A percentile compares a stretch with the other conserved stretches of the same genome.
These are phyloP conservation scores for Nakaseomyces delphensis DNA, from an alignment of 1,139 yeast species.

Conservation along the genomic window DNA sequence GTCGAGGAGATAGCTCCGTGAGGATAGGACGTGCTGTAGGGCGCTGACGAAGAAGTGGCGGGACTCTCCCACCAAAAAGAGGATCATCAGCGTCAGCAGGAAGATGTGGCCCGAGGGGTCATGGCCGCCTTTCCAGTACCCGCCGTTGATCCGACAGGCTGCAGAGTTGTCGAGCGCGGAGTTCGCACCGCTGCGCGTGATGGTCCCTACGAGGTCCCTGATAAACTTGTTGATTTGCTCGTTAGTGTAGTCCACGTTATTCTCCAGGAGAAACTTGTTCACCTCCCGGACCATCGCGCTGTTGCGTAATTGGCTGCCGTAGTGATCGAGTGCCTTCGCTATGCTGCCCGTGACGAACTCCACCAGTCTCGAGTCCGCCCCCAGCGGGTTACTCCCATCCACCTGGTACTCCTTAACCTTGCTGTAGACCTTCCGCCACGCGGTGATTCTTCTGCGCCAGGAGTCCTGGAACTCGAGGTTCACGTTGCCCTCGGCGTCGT, in stretches of 20 bases:
- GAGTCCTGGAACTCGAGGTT: constrained; percentile 23
- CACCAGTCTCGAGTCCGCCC: constrained; percentile 3
- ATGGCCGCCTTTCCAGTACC: constrained; percentile 85
- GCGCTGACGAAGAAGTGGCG: constrained; percentile 1
- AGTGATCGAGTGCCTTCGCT: constrained; percentile 1
- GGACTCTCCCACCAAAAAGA: constrained; percentile 59
- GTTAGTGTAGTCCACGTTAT: constrained; percentile 1
- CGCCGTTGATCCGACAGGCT: constrained; percentile 53
- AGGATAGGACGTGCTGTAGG: not conserved
- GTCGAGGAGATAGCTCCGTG: not conserved
- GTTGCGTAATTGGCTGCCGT: constrained; percentile 8
- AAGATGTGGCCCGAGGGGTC: constrained; percentile 96
- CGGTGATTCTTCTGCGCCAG: constrained; percentile 13
- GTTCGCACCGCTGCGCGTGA: not conserved
- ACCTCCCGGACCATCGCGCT: not conserved
- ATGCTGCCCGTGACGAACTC: constrained; percentile 4
- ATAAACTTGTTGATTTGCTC: constrained; percentile 2
- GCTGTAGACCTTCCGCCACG: constrained; percentile 16
- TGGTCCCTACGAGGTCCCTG: constrained; percentile 1
- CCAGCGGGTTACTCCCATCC: constrained; percentile 8
- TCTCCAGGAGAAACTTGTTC: not conserved
- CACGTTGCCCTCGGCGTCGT: constrained; percentile 17
- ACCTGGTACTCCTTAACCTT: constrained; percentile 11
- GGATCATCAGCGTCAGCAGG: constrained; percentile 60
- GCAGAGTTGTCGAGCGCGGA: constrained; percentile 33